Conservation (phyloP, 2,329 filamentous ascomycete species). For the Aquanectria penicillioides region DNA sequence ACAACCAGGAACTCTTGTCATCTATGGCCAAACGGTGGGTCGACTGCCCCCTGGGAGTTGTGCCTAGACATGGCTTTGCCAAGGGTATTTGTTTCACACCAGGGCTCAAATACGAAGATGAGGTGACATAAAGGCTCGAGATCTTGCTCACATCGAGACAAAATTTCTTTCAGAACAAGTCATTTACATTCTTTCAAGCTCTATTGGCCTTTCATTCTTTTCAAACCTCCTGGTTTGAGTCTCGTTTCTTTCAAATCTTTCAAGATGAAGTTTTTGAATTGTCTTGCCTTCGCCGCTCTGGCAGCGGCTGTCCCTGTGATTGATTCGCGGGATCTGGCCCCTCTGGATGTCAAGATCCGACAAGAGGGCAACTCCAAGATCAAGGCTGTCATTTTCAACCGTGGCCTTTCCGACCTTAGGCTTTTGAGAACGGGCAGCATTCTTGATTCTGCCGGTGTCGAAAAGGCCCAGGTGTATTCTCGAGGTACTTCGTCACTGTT, state of each 20-base stretch:
- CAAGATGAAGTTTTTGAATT: slow-evolving; percentile 53
- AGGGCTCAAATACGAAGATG: too few species aligned
- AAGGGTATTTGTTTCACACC: too few species aligned
- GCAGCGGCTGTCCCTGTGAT: slow-evolving; percentile 42
- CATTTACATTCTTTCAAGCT: background rate
- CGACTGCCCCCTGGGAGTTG: too few species aligned
- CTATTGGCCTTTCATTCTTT: background rate
- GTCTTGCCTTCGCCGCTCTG: slow-evolving; percentile 46
- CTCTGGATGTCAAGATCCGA: slow-evolving; percentile 52
- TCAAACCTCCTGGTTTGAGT: too few species aligned
- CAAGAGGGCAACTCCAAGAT: slow-evolving; percentile 57
- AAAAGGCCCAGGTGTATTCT: slow-evolving; percentile 59
- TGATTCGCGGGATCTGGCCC: slow-evolving; percentile 25
- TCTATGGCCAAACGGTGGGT: too few species aligned
- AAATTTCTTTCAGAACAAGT: too few species aligned
- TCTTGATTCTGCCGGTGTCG: slow-evolving; percentile 57
- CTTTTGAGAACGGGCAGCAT: slow-evolving; percentile 60
- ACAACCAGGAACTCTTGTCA: too few species aligned
- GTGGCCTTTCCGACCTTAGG: slow-evolving; percentile 53
- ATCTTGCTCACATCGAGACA: too few species aligned
- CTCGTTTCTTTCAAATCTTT: background rate
- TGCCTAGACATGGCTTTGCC: too few species aligned
- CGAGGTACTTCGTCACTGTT: too few species aligned
- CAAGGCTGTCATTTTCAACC: slow-evolving; percentile 60
- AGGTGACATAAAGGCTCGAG: too few species aligned